Evolutionary conservation across 2,329 filamentous ascomycete genomes (phyloP).

Genomic region (Didymella exigua): DNA sequence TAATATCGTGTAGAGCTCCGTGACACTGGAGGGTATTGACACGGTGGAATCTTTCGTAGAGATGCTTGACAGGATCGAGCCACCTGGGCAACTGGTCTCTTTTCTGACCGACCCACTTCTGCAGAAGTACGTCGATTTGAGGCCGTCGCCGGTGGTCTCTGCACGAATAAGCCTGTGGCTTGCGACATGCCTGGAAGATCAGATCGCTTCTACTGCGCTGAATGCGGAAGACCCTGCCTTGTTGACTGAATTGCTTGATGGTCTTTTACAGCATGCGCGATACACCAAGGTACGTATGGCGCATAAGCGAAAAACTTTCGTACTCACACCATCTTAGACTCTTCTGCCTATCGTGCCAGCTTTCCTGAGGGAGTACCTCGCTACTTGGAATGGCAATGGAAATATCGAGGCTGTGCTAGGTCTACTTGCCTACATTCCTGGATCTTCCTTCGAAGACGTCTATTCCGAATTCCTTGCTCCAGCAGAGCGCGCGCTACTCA

Average conservation of each 20-base stretch:
- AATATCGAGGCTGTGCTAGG: conserved; percentile 56
- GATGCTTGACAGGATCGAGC: conserved; percentile 76
- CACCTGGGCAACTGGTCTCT: conserved; percentile 81
- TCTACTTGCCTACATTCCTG: conserved; percentile 49
- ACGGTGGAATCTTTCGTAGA: conserved; percentile 71
- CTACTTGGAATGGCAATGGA: conserved; percentile 45
- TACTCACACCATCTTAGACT: conserved; percentile 25
- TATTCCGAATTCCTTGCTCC: conserved; percentile 46
- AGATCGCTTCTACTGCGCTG: conserved; percentile 30
- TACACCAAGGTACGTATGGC: conserved; percentile 41
- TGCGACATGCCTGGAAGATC: conserved; percentile 45
- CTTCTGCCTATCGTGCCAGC: conserved; percentile 36
- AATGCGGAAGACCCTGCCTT: conserved; percentile 25
- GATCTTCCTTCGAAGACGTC: conserved; percentile 60
- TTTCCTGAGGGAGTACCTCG: conserved; percentile 46
- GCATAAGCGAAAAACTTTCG: not conserved
- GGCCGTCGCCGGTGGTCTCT: conserved; percentile 34
- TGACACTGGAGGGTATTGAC: conserved; percentile 75
- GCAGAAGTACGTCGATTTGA: conserved; percentile 73
- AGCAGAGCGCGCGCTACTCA: conserved; percentile 50
- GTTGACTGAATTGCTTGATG: conserved; percentile 41
- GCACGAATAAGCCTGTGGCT: conserved; percentile 49
- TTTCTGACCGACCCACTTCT: conserved; percentile 76
- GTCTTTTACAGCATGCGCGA: conserved; percentile 40
- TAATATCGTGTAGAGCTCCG: conserved; percentile 45